Evolutionary conservation across 1,284 basidiomycete species (phyloP).

Genomic region (Rhodotorula sp.): DNA sequence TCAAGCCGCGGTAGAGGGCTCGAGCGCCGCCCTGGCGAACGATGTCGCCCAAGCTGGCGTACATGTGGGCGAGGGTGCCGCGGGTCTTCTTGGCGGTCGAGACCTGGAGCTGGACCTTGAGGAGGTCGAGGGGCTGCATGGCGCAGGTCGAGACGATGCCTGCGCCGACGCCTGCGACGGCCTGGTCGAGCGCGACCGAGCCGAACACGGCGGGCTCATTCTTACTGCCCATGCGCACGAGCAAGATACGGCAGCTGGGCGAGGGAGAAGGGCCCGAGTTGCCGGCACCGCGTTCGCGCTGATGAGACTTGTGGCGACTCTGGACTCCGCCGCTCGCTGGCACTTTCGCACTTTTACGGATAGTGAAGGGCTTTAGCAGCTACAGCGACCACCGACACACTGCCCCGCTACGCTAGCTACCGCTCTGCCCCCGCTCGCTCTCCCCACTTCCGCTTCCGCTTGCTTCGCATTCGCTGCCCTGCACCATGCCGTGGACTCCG

Average conservation of each 20-base stretch:
- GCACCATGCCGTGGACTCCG: conserved; percentile 24
- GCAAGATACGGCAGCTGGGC: background rate
- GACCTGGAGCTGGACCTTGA: conserved; percentile 96
- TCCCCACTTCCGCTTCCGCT: background rate
- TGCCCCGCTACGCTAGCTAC: too few species aligned
- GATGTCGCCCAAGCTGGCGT: conserved; percentile 58
- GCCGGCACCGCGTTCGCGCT: too few species aligned
- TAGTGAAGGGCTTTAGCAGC: too few species aligned
- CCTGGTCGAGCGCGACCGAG: conserved; percentile 59
- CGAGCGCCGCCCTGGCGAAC: conserved; percentile 56
- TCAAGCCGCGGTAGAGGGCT: conserved; percentile 65
- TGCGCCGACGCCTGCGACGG: conserved; percentile 87
- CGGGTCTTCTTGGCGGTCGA: conserved; percentile 59
- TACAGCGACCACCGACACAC: too few species aligned
- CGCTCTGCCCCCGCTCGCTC: background rate
- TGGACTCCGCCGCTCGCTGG: too few species aligned
- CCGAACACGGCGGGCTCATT: conserved; percentile 5
- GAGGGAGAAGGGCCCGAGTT: background rate
- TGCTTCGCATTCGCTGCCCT: background rate
- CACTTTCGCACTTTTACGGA: too few species aligned
- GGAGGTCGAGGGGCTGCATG: conserved; percentile 96
- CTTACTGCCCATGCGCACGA: too few species aligned
- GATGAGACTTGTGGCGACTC: too few species aligned
- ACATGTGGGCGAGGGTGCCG: conserved; percentile 8
- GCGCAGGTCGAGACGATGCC: conserved; percentile 89